Base-by-base conservation (phyloP, 1,284 basidiomycete genomes). In the Waitea zeae region DNA sequence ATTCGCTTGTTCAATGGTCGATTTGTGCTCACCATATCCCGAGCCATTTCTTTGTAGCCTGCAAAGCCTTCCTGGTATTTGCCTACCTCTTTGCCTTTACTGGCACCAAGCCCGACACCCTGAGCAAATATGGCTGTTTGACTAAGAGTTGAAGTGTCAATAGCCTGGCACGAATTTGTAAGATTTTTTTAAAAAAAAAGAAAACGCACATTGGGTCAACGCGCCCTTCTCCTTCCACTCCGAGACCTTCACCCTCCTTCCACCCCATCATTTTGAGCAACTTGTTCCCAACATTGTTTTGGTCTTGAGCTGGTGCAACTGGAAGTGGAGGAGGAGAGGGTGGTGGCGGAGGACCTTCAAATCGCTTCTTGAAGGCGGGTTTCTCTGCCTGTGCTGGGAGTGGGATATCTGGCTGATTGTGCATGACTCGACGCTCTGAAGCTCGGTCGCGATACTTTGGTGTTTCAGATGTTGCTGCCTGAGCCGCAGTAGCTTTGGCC, bases 211-310 rank as follows among this genome's bases (percentile, higher is more conserved):
- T 74, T 2, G 89, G 89, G 35, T 89, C 86, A 12, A 86, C 74
- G 36, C 87, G 58, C 14, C 89, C 89, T 37, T 84, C 82, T 4
- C 77, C 83, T 36, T 63, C 66, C 4, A 67, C 64, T 1, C 89
- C 89, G 28, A 95, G 56, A 1, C 89, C 89, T n/a, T 68, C 76
- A 3, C 89, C 89, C 47, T 82, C 75, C 40, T 67, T 80, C 89
- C 89, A 95, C 0, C 90, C 89, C 89, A 95, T 93, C 69, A 90
- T 88, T 51, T 87, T 86, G 42, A 95, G 53, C 38, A 95, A 50
- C 52, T 88, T 88, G 51, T 92, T 90, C 9, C 89, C 89, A 6
- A 88, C 70, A 44, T 93, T 92, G 30, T 49, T 72, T 35, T 74
- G 68, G 46, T 93, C 88, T 47, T 81, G 59, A 2, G 69, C 82